Evolutionary conservation across 139 green algal species (phyloP), one percentile per base, ranked within the genome.

Genomic region (Tetradesmus obliquus): DNA sequence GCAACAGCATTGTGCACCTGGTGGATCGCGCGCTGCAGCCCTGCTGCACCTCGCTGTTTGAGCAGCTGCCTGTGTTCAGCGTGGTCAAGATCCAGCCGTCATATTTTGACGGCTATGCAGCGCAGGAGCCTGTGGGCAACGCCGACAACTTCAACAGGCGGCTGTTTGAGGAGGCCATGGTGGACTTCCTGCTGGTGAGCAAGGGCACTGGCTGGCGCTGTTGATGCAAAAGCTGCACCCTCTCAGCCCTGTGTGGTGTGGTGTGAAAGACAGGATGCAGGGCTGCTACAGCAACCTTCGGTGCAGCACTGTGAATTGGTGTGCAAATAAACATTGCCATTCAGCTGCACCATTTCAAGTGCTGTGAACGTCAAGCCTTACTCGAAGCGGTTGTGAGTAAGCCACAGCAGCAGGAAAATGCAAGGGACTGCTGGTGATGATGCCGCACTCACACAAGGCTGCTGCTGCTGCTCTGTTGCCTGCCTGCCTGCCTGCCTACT

Each of bases 1-100:
- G 88, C 88, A 92, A 92, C 60, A 72, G 58, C 15, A 79, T 92
- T 22, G 88, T 92, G n/a, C 88, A 92, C 80, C 62, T 92, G 45
- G 19, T 92, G 10, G 88, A 92, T 24, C 17, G 22, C 3, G 88
- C 81, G 58, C 79, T 92, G 32, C 80, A 92, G 80, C 88, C 88
- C 80, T 92, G 88, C 80, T 92, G 88, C 80, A 71, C 51, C 80
- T 74, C 24, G 54, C 45, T 92, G 80, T 92, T 79, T 66, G 88
- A 88, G 62, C 66, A 88, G 71, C 88, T 92, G 60, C 57, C 32
- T 10, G 55, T 87, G 24, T 88, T 88, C 60, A 83, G 58, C 45
- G 24, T 92, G 12, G 88, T 92, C 4, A 24, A 87, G 80, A 87
- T 92, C 13, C 80, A 87, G 88, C 88, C 88, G 54, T 82, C 55